Percentiles rank a stretch among this genome's conserved stretches.
Evolutionary conservation across 2,329 filamentous ascomycete species (phyloP).

Genomic region (Knoxdaviesia capensis): DNA sequence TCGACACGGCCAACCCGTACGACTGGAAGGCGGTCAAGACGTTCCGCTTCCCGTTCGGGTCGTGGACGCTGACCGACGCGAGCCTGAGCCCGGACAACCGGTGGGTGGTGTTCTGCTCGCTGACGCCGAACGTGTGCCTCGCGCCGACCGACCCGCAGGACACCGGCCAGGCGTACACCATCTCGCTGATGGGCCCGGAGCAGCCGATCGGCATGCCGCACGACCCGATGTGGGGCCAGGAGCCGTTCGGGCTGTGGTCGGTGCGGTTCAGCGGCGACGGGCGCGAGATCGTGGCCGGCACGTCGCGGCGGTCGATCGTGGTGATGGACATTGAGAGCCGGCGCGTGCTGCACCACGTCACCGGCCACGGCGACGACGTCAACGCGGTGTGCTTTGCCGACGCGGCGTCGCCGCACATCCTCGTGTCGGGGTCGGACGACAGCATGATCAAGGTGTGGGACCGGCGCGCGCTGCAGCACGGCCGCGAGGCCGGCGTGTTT

Average conservation of each 20-base stretch:
- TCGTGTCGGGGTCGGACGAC: conserved; percentile 93
- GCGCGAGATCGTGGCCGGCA: conserved; percentile 75
- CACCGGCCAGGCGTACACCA: conserved; percentile 53
- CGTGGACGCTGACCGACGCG: conserved; percentile 94
- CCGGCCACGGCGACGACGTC: conserved; percentile 71
- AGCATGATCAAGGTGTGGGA: conserved; percentile 94
- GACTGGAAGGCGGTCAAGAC: conserved; percentile 94
- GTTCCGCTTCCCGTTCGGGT: conserved; percentile 63
- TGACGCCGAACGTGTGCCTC: conserved; percentile 65
- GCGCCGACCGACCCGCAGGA: conserved; percentile 75
- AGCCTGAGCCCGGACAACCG: conserved; percentile 80
- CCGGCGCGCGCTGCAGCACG: conserved; percentile 73
- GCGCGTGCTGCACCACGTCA: conserved; percentile 51
- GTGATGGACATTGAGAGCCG: conserved; percentile 84
- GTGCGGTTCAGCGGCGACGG: conserved; percentile 86
- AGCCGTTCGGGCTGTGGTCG: conserved; percentile 55
- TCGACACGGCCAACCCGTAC: conserved; percentile 89
- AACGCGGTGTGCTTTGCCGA: conserved; percentile 96
- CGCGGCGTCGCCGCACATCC: conserved; percentile 68
- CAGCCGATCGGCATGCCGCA: neutral
- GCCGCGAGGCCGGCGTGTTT: conserved; percentile 46
- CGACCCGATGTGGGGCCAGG: neutral
- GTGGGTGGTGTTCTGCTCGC: conserved; percentile 81
- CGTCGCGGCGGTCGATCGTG: conserved; percentile 57
- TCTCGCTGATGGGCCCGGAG: conserved; percentile 42